A percentile compares a stretch with the other conserved stretches of the same genome.
Conservation (phyloP, 129 eudicot species). For the Flaveria trinervia region DNA sequence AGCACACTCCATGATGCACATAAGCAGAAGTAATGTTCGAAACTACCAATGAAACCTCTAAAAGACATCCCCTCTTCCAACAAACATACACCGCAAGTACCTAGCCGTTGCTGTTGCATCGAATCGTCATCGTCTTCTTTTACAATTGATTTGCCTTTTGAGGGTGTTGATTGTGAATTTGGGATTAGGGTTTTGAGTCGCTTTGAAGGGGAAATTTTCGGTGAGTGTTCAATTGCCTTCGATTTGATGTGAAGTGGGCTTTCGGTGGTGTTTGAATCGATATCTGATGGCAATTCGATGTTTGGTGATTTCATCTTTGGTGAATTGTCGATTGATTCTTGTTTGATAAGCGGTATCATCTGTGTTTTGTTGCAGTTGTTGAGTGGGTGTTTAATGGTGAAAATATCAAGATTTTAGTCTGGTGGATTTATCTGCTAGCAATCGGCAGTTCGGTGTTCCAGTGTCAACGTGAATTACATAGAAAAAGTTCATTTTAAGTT, state of each 20-base stretch:
- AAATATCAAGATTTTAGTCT: no score
- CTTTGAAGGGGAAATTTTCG: constrained; percentile 25
- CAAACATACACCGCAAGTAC: constrained; percentile 73
- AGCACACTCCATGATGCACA: constrained; percentile 93
- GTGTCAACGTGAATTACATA: no score
- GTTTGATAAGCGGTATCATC: neutral
- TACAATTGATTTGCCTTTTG: constrained; percentile 60
- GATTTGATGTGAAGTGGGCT: constrained; percentile 4
- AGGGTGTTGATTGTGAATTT: constrained; percentile 28
- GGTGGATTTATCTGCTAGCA: no score
- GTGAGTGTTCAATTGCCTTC: constrained; percentile 3
- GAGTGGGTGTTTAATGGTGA: neutral
- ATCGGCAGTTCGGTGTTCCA: no score
- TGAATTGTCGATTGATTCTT: neutral
- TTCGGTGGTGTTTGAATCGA: neutral
- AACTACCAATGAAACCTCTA: constrained; percentile 70
- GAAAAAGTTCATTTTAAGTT: no score
- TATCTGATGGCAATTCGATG: neutral
- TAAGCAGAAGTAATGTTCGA: constrained; percentile 84
- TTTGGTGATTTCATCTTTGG: neutral
- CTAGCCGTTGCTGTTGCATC: constrained; percentile 2
- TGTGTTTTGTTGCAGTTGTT: neutral
- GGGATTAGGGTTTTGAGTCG: constrained; percentile 50
- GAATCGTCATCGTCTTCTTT: constrained; percentile 16
- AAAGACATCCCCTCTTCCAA: constrained; percentile 52